phyloP scores from a whole-genome alignment of 139 green algal species.

The Mesostigma viride region DNA sequence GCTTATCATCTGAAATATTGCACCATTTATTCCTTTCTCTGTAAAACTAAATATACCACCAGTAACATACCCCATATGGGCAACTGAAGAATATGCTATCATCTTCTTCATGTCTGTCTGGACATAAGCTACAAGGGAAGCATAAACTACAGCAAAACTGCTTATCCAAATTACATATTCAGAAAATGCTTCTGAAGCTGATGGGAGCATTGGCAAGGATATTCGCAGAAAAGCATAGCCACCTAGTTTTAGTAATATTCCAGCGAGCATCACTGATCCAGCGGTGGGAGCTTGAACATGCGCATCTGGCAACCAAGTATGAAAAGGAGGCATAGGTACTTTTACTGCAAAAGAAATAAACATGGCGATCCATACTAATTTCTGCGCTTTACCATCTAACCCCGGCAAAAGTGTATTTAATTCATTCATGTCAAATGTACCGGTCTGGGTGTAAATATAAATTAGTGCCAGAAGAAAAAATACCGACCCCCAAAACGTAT shows the following conservation, averaged over 20 bases:
- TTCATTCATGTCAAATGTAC: too few species aligned
- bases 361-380: too few species aligned
- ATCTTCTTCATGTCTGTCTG: slow-evolving; percentile 64
- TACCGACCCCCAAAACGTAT: too few species aligned
- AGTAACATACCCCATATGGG: slow-evolving; percentile 56
- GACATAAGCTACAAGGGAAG: slow-evolving; percentile 45
- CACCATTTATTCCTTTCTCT: slow-evolving; percentile 47
- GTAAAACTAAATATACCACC: slow-evolving; percentile 54
- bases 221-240: slow-evolving; percentile 55
- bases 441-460: too few species aligned
- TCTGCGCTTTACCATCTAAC: too few species aligned
- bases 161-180: slow-evolving; percentile 50
- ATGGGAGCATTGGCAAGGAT: slow-evolving; percentile 52
- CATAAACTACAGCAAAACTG: slow-evolving; percentile 52
- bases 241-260: slow-evolving; percentile 52
- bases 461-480: too few species aligned
- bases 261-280: slow-evolving; percentile 52
- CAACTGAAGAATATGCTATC: slow-evolving; percentile 56
- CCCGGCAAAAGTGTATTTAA: too few species aligned
- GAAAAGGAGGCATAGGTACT: slow-evolving; percentile 18
- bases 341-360: slow-evolving; percentile 23
- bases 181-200: slow-evolving; percentile 47
- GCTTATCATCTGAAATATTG: slow-evolving; percentile 51
- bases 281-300: slow-evolving; percentile 56
- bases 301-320: slow-evolving; percentile 42